Evolutionary conservation across 2,329 filamentous ascomycete genomes (phyloP), one percentile per base, ranked within the genome.

Genomic region (Colletotrichum salicis): DNA sequence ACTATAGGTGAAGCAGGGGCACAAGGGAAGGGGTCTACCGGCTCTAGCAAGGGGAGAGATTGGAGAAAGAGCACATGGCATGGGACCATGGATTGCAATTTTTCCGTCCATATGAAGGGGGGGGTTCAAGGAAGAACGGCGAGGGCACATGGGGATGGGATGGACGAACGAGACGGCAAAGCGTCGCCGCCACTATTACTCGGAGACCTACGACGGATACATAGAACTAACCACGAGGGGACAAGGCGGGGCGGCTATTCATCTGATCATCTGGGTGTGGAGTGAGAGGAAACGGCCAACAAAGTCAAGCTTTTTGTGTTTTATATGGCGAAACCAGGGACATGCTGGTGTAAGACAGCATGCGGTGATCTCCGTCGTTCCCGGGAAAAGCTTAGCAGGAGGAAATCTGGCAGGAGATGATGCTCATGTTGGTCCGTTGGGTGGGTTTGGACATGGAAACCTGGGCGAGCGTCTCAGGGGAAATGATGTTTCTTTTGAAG

Each of bases 71-170:
- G 59, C 45, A 60, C 45, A 64, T 64, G 55, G 29, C 65, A 64
- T 56, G 65, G 59, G 54, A 6, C 45, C 65, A 64, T 56, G 65
- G 59, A 45, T 3, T 55, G 31, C 5, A 27, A 31, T 64, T 72
- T 68, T 72, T 57, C 70, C 65, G 58, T 72, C 70, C 70, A 72
- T 67, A 57, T 51, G 48, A 64, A 60, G 48, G 59, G 58, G 45
- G 48, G 59, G 58, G 45, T 54, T 22, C 60, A 41, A 24, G 10
- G 22, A 41, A 41, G 33, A 19, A 52, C 61, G 31, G 55, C 22
- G 48, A 11, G 35, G 27, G 27, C 19, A 31, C 31, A 41, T 22
- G 52, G 22, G 24, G 52, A 55, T 55, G 52, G 15, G 13, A 29
- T 15, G 24, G 33, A 24, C 8, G 33, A 29, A 24, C 27, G 41